Conservation (phyloP, 148 eudicot genomes). For the Amaranthus palmeri region DNA sequence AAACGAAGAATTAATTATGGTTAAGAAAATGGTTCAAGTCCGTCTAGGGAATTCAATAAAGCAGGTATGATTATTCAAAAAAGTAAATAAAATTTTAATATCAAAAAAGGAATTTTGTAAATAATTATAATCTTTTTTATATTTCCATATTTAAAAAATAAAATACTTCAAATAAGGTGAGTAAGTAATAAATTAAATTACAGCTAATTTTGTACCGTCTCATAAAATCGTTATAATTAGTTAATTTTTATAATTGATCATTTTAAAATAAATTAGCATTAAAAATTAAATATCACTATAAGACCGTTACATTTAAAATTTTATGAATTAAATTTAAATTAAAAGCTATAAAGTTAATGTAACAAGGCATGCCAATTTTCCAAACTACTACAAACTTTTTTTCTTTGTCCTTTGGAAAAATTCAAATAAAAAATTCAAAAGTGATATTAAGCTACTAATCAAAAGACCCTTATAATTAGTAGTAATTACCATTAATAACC, state of each 20-base stretch:
- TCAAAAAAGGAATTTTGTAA: constrained; percentile 21
- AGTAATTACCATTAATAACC: constrained; percentile 18
- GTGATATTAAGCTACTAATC: neutral
- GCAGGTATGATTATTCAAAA: constrained; percentile 45
- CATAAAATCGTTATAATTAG: no score
- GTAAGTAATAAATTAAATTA: constrained; percentile 25
- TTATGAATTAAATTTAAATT: neutral
- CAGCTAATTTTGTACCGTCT: no score
- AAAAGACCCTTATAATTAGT: constrained; percentile 5
- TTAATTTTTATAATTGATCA: no score
- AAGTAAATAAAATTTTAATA: constrained; percentile 32
- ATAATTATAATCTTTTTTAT: constrained; percentile 22
- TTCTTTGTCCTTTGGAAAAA: constrained; percentile 25
- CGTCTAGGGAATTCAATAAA: constrained; percentile 89
- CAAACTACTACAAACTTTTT: constrained; percentile 32
- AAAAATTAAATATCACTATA: no score
- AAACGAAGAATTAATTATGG: constrained; percentile 74
- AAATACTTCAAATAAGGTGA: constrained; percentile 17
- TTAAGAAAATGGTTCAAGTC: constrained; percentile 93
- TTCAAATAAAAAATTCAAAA: constrained; percentile 13
- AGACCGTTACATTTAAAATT: no score
- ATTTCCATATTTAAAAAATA: constrained; percentile 7
- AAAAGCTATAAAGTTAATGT: constrained; percentile 67
- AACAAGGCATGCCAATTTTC: constrained; percentile 42
- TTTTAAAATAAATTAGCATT: no score